Base-by-base conservation (phyloP, 148 eudicot genomes). In the Persicaria maculosa region DNA sequence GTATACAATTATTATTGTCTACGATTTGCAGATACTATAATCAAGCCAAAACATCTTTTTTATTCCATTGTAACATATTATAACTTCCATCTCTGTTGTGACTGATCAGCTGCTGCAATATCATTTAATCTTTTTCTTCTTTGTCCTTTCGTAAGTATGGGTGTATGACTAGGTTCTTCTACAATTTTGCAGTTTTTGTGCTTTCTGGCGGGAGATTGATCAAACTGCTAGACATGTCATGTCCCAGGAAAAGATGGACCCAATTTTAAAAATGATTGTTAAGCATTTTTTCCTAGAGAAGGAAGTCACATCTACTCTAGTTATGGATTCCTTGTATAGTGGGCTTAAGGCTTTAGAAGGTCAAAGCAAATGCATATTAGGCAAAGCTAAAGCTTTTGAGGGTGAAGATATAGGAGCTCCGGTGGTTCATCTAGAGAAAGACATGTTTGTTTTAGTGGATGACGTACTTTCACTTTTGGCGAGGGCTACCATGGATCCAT, bases 271-370 rank as follows among this genome's bases (percentile, higher is more conserved):
- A 87, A 85, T 83, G n/a, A 82, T 91, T 36, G 98, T 91, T 47
- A 93, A 93, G 77, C 88, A 88, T 7, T 93, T 93, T 79, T 93
- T 93, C 78, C 75, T 93, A 79, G 98, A 93, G 79, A 93, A 93
- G 80, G 98, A 93, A 80, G 98, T 93, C 76, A 93, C 98, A 16
- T 93, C 98, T 77, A 93, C 98, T 47, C 79, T 93, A 75, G 98
- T 93, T 45, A 91, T 93, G 97, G 98, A 93, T 83, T 93, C 97
- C 69, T 79, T 93, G 87, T 87, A 91, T 77, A 91, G 98, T 85
- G 98, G 98, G 79, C 84, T 93, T 31, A 93, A 88, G 90, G 95
- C 98, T 57, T 93, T 93, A 80, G 94, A 93, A 79, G 89, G 84
- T 54, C 93, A 88, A 81, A 84, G 84, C 73, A 93, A 91, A 82